Base-by-base conservation (phyloP, 805 yeast species). In the Teunomyces panamensis region DNA sequence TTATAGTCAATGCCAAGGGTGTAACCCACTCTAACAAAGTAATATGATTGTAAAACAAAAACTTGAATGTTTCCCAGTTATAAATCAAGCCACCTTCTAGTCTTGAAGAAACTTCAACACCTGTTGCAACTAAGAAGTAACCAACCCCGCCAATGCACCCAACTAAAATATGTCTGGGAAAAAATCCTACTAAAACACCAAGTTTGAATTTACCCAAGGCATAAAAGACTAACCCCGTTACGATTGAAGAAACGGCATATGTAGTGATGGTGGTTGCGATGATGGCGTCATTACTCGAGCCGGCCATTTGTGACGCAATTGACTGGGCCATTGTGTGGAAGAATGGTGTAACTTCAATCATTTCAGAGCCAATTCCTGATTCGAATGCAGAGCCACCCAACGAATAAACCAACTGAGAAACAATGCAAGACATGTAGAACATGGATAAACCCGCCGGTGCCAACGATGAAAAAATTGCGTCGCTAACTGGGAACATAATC, bases 81-180 rank as follows among this genome's bases (percentile, higher is more conserved):
- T 89, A 91, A 44, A 75, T 76, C 37, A 92, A 65, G 2, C 89
- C 84, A 3, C 88, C 87, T 43, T 88, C 87, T 29, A 88, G 66
- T 49, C 96, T 74, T 0, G 96, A 84, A n/a, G 89, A 79, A 0
- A 94, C 96, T 60, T 92, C 97, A 27, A 94, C 68, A 1, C 96
- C 99, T 0, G 99, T 94, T 1, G 88, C 84, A 1, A 90, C 72
- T 43, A 94, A 73, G 66, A 94, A 94, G 68, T 88, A 91, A 6
- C 99, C 99, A 43, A 94, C 99, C 59, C 99, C 99, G 34, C 99
- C 99, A 56, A 94, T 91, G 63, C 98, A 94, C 1, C 99, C 99
- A 32, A 94, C 94, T 27, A 94, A 75, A 47, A 94, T 92, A 65
- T 94, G 99, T 51, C 97, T 76, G 0, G 99, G 99, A 74, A 94